Evolutionary conservation across 139 green algal species (phyloP), one percentile per base, ranked within the genome.

Genomic region (Asterochloris erici): DNA sequence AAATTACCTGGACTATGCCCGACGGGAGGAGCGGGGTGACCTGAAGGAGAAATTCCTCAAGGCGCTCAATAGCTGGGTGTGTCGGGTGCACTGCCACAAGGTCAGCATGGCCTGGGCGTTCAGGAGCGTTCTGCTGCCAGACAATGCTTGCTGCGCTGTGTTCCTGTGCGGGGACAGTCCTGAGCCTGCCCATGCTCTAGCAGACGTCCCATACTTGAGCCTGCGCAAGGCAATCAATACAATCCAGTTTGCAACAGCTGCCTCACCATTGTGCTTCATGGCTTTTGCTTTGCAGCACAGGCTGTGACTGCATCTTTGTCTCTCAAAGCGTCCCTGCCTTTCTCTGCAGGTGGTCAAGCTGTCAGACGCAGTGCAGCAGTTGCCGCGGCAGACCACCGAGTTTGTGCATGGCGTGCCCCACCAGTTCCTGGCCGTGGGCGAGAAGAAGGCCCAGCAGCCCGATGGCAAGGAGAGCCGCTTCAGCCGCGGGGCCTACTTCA

Each of bases 1-100:
- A 79, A 99, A 99, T 90, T 99, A 99, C 89, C 90, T 99, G 74
- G 97, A 99, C 89, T 99, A 99, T 83, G 97, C 89, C 21, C 84
- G 80, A 62, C 87, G 89, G 24, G 89, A 93, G 81, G 84, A 91
- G 83, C 80, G 80, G 70, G 89, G 89, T 54, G 74, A 82, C 21
- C 54, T 78, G 26, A 93, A 93, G 81, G 86, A 88, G 68, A 73
- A 84, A 28, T 28, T 93, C 69, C 86, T 98, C 78, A 78, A 83
- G 26, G 80, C 88, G 77, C 74, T 98, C 80, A 99, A 99, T 89
- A 88, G 85, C 28, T 91, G 88, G 88, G 89, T 98, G 68, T 95
- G 88, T 79, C 89, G 95, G 78, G 82, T 91, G 68, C 94, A 98
- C 91, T 98, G 94, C 87, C 91, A 99, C 94, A 97, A 98, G 90